Percentiles rank a stretch among this genome's conserved stretches.
phyloP scores from a whole-genome alignment of 2,329 filamentous ascomycete genomes.

The Dactylellina parvicollis region DNA sequence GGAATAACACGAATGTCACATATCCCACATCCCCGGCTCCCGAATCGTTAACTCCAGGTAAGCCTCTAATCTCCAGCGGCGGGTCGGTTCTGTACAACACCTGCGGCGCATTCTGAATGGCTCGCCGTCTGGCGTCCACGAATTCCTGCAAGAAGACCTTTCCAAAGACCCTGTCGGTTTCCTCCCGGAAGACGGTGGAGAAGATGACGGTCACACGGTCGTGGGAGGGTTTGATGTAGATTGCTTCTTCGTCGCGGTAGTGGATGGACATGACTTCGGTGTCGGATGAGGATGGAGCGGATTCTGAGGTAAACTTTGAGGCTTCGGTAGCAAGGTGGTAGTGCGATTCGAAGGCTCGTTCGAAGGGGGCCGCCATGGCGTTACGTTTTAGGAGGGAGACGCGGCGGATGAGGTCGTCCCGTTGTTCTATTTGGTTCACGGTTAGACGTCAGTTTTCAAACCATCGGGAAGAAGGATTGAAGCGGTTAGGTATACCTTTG shows the following conservation, averaged over 20 bases:
- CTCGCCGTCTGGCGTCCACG: slow-evolving; percentile 90
- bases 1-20: slow-evolving; percentile 97
- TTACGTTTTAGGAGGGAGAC: slow-evolving; percentile 96
- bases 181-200: slow-evolving; percentile 96
- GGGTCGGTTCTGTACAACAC: slow-evolving; percentile 96
- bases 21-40: slow-evolving; percentile 91
- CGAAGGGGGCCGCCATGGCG: slow-evolving; percentile 97
- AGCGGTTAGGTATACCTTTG: slow-evolving; percentile 69
- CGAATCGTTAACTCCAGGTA: slow-evolving; percentile 78
- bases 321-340: slow-evolving; percentile 86
- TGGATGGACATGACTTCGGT: slow-evolving; percentile 95
- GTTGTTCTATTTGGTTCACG: slow-evolving; percentile 70
- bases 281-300: slow-evolving; percentile 93
- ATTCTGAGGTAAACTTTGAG: slow-evolving; percentile 90
- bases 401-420: slow-evolving; percentile 84
- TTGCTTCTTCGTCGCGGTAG: slow-evolving; percentile 98
- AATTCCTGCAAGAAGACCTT: slow-evolving; percentile 99
- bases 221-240: slow-evolving; percentile 97
- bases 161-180: slow-evolving; percentile 95
- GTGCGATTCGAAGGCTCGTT: slow-evolving; percentile 94
- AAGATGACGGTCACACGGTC: slow-evolving; percentile 99
- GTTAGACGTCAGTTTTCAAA: slow-evolving; percentile 5
- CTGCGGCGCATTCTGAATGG: slow-evolving; percentile 97
- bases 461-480: background rate
- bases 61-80: slow-evolving; percentile 86